Evolutionary conservation across 305 asterid species (phyloP).

Genomic region (Fraxinus latifolia): DNA sequence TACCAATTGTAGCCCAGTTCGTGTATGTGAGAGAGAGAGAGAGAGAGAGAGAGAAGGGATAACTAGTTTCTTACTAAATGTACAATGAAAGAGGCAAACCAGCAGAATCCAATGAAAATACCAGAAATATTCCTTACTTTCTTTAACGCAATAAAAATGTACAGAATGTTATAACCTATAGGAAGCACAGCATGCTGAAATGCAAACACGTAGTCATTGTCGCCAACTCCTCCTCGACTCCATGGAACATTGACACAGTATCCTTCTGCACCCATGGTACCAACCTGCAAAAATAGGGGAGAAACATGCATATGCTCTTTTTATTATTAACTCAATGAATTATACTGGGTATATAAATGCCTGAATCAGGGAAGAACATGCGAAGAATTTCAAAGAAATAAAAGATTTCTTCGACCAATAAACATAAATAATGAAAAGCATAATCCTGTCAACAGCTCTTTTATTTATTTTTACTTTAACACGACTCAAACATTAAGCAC

Average conservation of each 20-base stretch:
- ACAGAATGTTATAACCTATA: slow-evolving; percentile 52
- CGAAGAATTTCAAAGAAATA: background rate
- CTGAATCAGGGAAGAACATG: background rate
- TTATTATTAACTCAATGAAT: slow-evolving; percentile 9
- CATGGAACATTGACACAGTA: slow-evolving; percentile 93
- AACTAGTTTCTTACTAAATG: background rate
- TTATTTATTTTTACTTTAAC: background rate
- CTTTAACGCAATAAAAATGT: slow-evolving; percentile 9
- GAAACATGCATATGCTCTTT: background rate
- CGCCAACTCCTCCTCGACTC: slow-evolving; percentile 95
- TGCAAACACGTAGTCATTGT: slow-evolving; percentile 88
- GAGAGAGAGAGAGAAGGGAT: background rate
- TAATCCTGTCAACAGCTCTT: slow-evolving; percentile 2
- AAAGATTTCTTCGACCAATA: slow-evolving; percentile 12
- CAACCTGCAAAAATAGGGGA: slow-evolving; percentile 54
- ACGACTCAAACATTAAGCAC: background rate
- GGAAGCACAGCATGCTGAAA: slow-evolving; percentile 91
- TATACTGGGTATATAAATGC: slow-evolving; percentile 13
- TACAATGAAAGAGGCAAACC: slow-evolving; percentile 1
- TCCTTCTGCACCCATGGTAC: slow-evolving; percentile 90
- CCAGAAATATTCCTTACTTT: background rate
- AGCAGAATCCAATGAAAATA: slow-evolving; percentile 9
- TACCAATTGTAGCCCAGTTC: background rate
- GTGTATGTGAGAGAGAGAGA: background rate
- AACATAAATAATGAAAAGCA: slow-evolving; percentile 2